phyloP scores from a whole-genome alignment of 331 rosid species.

The Malus hybrid region DNA sequence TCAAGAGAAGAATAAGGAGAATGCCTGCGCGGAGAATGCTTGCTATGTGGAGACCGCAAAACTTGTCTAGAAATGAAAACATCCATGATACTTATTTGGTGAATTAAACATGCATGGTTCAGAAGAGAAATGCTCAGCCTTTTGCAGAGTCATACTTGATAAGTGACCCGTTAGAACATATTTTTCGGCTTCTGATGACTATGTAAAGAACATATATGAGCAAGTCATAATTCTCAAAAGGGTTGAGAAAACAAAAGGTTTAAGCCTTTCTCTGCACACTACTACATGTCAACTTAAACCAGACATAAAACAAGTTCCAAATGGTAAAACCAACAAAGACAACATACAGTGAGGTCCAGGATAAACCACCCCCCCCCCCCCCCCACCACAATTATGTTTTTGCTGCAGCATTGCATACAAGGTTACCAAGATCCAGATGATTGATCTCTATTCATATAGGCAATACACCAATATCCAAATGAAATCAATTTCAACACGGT shows the following conservation, averaged over 20 bases:
- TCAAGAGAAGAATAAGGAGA: slow-evolving; percentile 98
- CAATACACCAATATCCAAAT: neutral
- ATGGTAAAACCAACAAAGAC: neutral
- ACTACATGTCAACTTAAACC: neutral
- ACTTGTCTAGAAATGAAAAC: slow-evolving; percentile 97
- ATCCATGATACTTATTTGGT: slow-evolving; percentile 82
- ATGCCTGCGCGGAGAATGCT: slow-evolving; percentile 99
- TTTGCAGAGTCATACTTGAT: slow-evolving; percentile 44
- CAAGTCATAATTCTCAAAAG: neutral
- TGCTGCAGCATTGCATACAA: neutral
- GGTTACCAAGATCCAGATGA: neutral
- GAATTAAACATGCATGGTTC: slow-evolving; percentile 49
- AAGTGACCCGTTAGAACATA: slow-evolving; percentile 27
- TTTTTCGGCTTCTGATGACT: slow-evolving; percentile 23
- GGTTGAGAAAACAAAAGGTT: neutral
- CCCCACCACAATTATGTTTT: neutral
- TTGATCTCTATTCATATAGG: neutral
- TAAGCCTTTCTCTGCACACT: neutral
- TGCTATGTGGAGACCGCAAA: slow-evolving; percentile 99
- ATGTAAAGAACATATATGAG: slow-evolving; percentile 12
- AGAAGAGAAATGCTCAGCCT: slow-evolving; percentile 49
- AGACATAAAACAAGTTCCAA: neutral
- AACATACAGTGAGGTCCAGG: neutral
- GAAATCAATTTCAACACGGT: neutral
- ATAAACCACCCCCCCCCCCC: neutral